These are phyloP conservation scores for Lactarius akahatsu DNA, from an alignment of 768 basidiomycete species.

Conservation along the genomic window DNA sequence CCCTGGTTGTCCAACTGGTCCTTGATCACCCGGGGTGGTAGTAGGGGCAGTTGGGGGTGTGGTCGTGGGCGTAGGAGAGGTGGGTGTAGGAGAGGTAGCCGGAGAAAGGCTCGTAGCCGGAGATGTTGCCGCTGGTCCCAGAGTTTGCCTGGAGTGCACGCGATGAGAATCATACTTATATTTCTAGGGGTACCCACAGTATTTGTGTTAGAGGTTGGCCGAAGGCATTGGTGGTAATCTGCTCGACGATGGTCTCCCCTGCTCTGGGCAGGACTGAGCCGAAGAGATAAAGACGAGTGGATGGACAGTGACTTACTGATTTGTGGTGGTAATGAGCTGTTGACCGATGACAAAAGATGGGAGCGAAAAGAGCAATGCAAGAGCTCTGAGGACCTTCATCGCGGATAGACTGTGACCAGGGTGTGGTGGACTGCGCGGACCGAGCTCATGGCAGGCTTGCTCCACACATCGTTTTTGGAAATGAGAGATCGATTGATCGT, in stretches of 20 bases:
- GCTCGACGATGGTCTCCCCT: slow-evolving; percentile 54
- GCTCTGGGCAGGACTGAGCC: slow-evolving; percentile 34
- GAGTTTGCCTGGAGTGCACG: slow-evolving; percentile 24
- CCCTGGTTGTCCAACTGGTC: slow-evolving; percentile 58
- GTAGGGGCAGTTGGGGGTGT: slow-evolving; percentile 27
- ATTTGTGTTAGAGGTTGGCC: slow-evolving; percentile 44
- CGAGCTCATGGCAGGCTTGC: neutral
- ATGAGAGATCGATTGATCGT: slow-evolving; percentile 31
- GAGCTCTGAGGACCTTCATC: slow-evolving; percentile 23
- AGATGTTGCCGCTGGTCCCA: slow-evolving; percentile 21
- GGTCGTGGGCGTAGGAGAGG: slow-evolving; percentile 32
- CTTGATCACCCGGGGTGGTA: slow-evolving; percentile 35
- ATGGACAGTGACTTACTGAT: slow-evolving; percentile 43
- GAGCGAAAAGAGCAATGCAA: slow-evolving; percentile 27
- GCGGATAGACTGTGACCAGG: slow-evolving; percentile 25
- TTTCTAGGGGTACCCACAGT: slow-evolving; percentile 39
- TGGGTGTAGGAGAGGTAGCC: slow-evolving; percentile 32
- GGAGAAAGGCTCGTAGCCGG: slow-evolving; percentile 25
- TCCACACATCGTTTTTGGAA: slow-evolving; percentile 11
- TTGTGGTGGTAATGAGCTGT: slow-evolving; percentile 49
- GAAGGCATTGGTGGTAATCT: slow-evolving; percentile 42
- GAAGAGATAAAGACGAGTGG: slow-evolving; percentile 13
- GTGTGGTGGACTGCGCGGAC: slow-evolving; percentile 16
- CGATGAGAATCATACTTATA: neutral
- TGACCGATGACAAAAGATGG: slow-evolving; percentile 30